Percentiles rank a stretch among this genome's conserved stretches.
phyloP scores from a whole-genome alignment of 1,284 basidiomycete genomes.

The Naganishia cerealis region DNA sequence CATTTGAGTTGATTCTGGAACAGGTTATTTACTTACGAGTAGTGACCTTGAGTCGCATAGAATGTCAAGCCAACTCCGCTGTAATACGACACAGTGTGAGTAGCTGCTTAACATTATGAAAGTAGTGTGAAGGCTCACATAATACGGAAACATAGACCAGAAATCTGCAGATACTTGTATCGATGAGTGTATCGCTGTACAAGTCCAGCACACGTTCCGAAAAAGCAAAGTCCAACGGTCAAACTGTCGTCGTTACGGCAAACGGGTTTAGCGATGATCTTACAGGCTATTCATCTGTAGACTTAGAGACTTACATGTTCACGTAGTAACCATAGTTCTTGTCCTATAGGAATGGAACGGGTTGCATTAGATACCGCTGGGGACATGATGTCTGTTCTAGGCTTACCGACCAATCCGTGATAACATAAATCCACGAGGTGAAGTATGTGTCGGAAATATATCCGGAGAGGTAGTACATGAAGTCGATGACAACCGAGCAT shows the following conservation, averaged over 20 bases:
- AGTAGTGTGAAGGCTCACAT: conserved; percentile 34
- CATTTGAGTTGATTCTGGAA: neutral
- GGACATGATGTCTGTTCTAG: neutral
- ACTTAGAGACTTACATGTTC: conserved; percentile 40
- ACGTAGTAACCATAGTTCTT: conserved; percentile 43
- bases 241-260: conserved; percentile 18
- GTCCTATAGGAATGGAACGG: neutral
- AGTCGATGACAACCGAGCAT: conserved; percentile 47
- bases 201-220: conserved; percentile 50
- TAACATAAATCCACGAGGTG: conserved; percentile 52
- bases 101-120: neutral
- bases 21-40: conserved; percentile 2
- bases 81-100: neutral
- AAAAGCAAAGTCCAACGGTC: conserved; percentile 50
- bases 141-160: conserved; percentile 41
- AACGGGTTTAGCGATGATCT: neutral
- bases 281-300: neutral
- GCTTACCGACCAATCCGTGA: conserved; percentile 42
- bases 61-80: conserved; percentile 42
- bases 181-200: conserved; percentile 52
- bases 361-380: neutral
- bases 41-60: conserved; percentile 32
- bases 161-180: conserved; percentile 53
- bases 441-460: conserved; percentile 52
- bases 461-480: conserved; percentile 51